A percentile compares a stretch with the other conserved stretches of the same genome.
These are phyloP conservation scores for Monascus ruber DNA, from an alignment of 2,329 filamentous ascomycete genomes.

Conservation along the genomic window DNA sequence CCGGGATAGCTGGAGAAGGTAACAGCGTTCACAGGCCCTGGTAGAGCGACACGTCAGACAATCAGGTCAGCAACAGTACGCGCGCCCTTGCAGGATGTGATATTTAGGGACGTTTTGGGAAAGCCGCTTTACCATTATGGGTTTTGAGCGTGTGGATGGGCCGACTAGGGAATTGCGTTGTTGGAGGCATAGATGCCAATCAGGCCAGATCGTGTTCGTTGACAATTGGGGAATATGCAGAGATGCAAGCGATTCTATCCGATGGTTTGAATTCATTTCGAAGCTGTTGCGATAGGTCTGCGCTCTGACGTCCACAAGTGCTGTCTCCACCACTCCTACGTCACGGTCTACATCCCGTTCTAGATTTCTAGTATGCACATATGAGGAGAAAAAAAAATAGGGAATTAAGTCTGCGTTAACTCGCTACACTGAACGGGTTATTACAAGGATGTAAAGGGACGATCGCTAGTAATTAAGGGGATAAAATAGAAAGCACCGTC, in stretches of 20 bases:
- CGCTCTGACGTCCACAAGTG: no score
- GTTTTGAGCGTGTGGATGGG: constrained; percentile 34
- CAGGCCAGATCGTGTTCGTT: no score
- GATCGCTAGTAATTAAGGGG: constrained; percentile 30
- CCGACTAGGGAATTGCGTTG: constrained; percentile 26
- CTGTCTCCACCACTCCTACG: no score
- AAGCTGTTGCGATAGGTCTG: no score
- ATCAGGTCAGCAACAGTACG: no score
- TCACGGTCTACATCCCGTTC: not conserved
- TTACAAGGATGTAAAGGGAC: constrained; percentile 30
- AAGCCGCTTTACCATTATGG: constrained; percentile 27
- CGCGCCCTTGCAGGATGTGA: no score
- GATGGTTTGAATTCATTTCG: no score
- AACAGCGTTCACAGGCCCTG: constrained; percentile 61
- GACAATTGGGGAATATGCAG: no score
- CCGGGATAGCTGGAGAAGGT: constrained; percentile 62
- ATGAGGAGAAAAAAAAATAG: not conserved
- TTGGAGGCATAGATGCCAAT: constrained; percentile 13
- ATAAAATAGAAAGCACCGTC: constrained; percentile 24
- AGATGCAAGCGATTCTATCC: no score
- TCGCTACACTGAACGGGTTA: constrained; percentile 27
- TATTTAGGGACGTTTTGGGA: not conserved
- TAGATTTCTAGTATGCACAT: not conserved
- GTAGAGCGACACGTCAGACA: no score
- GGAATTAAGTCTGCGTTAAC: constrained; percentile 28